Evolutionary conservation across 371 early-diverging fungal species (phyloP), one percentile per base, ranked within the genome.

Genomic region (Haplosporangium sp.): DNA sequence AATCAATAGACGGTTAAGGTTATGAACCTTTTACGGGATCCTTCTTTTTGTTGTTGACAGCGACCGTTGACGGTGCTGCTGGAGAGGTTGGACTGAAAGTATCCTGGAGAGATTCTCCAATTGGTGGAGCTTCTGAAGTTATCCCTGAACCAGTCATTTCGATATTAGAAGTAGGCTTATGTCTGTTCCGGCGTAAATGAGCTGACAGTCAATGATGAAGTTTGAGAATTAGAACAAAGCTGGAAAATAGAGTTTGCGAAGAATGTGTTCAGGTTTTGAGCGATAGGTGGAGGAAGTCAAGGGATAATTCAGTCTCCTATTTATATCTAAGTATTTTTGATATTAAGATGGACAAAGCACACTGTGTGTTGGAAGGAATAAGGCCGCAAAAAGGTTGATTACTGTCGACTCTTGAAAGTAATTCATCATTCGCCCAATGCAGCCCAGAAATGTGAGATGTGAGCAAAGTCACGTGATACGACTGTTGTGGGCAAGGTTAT

Each of bases 11-110:
- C 27, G 27, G 27, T 27, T 50, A 47, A 56, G 37, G 40, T 19
- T 20, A 11, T 3, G 11, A 74, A 87, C 88, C 86, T 83, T 86
- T 87, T 59, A 85, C 75, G 35, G 79, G 72, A 66, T 86, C 86
- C 62, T 85, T 86, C 67, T 79, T 77, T 67, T 83, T 85, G 47
- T 71, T 82, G 66, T 72, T 68, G n/a, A 76, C 83, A 39, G 85
- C 65, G 34, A 83, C 84, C 15, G 84, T 69, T 8, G 84, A 71
- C 15, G 82, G 76, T 53, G 82, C 69, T 42, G 64, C 69, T 17
- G 71, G 76, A 13, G 55, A 38, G 17, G 53, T 61, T 47, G 55
- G 37, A 37, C 15, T 61, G 34, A 69, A 39, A 13, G 56, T 45
- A 44, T 47, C 47, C 58, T 44, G 55, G 19, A 50, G 59, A 39